Evolutionary conservation across 164 flowering plant species (phyloP).

Genomic region (Akebia trifoliata): DNA sequence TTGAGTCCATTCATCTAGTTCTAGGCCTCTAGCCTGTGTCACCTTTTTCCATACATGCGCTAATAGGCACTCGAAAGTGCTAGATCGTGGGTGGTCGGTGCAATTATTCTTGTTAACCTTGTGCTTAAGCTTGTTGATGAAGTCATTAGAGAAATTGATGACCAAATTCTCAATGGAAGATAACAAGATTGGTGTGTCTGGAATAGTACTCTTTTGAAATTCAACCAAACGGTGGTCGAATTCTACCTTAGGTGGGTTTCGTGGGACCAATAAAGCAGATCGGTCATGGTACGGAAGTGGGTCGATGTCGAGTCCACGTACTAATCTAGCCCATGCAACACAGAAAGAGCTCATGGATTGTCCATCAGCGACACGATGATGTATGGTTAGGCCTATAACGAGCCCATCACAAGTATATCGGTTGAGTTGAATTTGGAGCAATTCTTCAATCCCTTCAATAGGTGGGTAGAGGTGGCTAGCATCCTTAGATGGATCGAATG

Average conservation of each 20-base stretch:
- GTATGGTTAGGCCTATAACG: slow-evolving; percentile 16
- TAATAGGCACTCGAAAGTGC: slow-evolving; percentile 19
- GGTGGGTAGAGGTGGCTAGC: slow-evolving; percentile 18
- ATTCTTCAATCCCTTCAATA: slow-evolving; percentile 9
- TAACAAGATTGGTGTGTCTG: not conserved
- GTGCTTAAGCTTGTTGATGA: slow-evolving; percentile 16
- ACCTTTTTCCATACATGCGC: slow-evolving; percentile 19
- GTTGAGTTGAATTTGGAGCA: slow-evolving; percentile 20
- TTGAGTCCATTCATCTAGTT: slow-evolving; percentile 7
- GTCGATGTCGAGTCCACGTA: slow-evolving; percentile 6
- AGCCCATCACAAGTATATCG: slow-evolving; percentile 21
- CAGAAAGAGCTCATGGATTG: slow-evolving; percentile 26
- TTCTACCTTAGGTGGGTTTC: slow-evolving; percentile 15
- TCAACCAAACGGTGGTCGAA: slow-evolving; percentile 19
- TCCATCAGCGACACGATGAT: slow-evolving; percentile 23
- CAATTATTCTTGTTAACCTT: slow-evolving; percentile 6
- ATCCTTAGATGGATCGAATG: slow-evolving; percentile 15
- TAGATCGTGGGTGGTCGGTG: not conserved
- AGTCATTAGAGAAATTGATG: slow-evolving; percentile 10
- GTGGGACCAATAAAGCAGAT: slow-evolving; percentile 8
- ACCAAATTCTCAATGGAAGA: slow-evolving; percentile 11
- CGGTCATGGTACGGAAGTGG: slow-evolving; percentile 17
- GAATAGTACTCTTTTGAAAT: slow-evolving; percentile 6
- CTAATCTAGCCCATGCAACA: slow-evolving; percentile 19
- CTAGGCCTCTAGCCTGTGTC: slow-evolving; percentile 15